These are phyloP conservation scores for Sanghuangporus baumii DNA, from an alignment of 1,284 basidiomycete genomes.

Conservation along the genomic window DNA sequence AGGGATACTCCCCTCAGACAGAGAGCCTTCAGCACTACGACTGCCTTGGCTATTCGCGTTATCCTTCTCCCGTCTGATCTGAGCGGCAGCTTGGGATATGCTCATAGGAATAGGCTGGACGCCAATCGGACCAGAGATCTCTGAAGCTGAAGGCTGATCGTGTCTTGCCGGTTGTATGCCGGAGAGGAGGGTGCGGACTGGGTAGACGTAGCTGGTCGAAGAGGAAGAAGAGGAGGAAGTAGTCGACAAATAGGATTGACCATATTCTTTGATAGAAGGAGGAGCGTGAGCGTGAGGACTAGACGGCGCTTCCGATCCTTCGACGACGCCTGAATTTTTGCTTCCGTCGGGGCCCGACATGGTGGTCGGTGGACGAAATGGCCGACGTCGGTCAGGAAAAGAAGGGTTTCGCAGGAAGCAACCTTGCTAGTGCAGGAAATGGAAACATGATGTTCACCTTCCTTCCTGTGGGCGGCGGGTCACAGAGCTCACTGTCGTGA, in stretches of 20 bases:
- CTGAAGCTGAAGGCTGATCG: conserved; percentile 12
- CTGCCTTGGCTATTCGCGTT: neutral
- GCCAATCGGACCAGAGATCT: neutral
- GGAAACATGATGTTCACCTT: no score
- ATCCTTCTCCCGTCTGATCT: conserved; percentile 1
- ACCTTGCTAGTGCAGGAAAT: no score
- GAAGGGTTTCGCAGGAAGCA: neutral
- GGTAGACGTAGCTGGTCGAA: conserved; percentile 25
- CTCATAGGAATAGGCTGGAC: neutral
- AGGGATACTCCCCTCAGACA: neutral
- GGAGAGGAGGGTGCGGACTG: conserved; percentile 28
- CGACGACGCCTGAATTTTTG: neutral
- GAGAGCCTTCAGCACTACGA: neutral
- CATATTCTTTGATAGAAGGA: neutral
- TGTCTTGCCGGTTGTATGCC: conserved; percentile 25
- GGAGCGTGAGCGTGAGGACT: neutral
- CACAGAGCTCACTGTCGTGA: neutral
- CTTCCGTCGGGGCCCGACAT: neutral
- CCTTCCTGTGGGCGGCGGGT: neutral
- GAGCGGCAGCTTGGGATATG: conserved; percentile 3
- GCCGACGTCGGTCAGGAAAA: neutral
- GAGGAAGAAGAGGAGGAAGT: conserved; percentile 5
- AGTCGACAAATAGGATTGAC: neutral
- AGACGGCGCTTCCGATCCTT: neutral
- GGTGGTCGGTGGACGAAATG: neutral